Evolutionary conservation across 805 yeast species (phyloP).

Genomic region (Isabelozyma pseudorhagii): DNA sequence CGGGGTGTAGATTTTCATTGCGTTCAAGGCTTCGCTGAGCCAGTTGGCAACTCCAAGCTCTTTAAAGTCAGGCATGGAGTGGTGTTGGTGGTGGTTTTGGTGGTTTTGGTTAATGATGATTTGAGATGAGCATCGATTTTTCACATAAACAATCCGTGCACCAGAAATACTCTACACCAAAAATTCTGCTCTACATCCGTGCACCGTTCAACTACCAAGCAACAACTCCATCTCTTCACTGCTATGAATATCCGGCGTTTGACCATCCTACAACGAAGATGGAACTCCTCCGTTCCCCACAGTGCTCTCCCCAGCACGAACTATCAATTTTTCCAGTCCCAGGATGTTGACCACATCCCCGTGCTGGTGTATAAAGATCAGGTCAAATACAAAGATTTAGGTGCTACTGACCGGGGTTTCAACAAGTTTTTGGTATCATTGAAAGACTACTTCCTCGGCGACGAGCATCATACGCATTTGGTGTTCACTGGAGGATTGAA

Average conservation of each 20-base stretch:
- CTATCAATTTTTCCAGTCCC: neutral
- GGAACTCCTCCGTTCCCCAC: neutral
- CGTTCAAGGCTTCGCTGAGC: slow-evolving; percentile 74
- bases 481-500: slow-evolving; percentile 31
- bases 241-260: neutral
- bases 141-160: no score
- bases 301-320: neutral
- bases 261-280: neutral
- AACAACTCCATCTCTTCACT: no score
- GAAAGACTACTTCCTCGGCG: slow-evolving; percentile 39
- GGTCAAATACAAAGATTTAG: slow-evolving; percentile 14
- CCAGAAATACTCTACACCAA: no score
- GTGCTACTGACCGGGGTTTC: slow-evolving; percentile 15
- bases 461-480: slow-evolving; percentile 37
- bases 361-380: neutral
- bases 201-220: no score
- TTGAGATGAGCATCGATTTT: no score
- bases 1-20: slow-evolving; percentile 82
- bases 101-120: no score
- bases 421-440: slow-evolving; percentile 16
- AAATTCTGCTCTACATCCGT: no score
- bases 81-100: no score
- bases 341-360: neutral
- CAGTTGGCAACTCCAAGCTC: slow-evolving; percentile 79
- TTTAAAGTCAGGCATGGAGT: slow-evolving; percentile 34